Percentiles rank a stretch among this genome's conserved stretches.
These are phyloP conservation scores for Termitomyces titanicus DNA, from an alignment of 768 basidiomycete genomes.

Conservation along the genomic window DNA sequence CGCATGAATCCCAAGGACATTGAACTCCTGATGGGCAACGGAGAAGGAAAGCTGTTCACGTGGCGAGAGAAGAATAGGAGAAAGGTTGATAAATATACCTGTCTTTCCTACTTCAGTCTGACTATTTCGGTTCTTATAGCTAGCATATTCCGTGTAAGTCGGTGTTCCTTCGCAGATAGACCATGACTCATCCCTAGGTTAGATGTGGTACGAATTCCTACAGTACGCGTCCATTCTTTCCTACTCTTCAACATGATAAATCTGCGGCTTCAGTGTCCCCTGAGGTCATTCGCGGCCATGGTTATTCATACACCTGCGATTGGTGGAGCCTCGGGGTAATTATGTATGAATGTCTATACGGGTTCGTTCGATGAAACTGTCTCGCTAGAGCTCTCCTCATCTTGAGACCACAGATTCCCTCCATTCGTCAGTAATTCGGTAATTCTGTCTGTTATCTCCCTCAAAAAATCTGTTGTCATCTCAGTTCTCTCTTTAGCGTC, in stretches of 20 bases:
- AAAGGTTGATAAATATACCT: slow-evolving; percentile 52
- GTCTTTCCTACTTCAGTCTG: slow-evolving; percentile 20
- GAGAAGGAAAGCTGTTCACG: slow-evolving; percentile 83
- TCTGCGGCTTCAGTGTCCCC: slow-evolving; percentile 65
- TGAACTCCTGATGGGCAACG: slow-evolving; percentile 80
- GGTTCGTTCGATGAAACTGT: slow-evolving; percentile 43
- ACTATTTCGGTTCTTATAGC: slow-evolving; percentile 34
- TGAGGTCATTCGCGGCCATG: slow-evolving; percentile 86
- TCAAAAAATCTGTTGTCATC: slow-evolving; percentile 15
- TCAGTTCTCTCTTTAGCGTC: slow-evolving; percentile 50
- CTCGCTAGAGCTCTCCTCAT: slow-evolving; percentile 9
- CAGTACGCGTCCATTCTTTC: slow-evolving; percentile 46
- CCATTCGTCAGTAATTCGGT: slow-evolving; percentile 96
- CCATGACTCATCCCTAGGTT: slow-evolving; percentile 24
- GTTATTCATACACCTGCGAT: slow-evolving; percentile 92
- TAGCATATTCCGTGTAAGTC: slow-evolving; percentile 81
- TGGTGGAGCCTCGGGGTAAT: slow-evolving; percentile 99
- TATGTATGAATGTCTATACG: slow-evolving; percentile 93
- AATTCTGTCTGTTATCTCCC: slow-evolving; percentile 7
- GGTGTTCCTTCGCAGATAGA: slow-evolving; percentile 11
- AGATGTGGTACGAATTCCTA: slow-evolving; percentile 87
- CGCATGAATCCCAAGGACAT: slow-evolving; percentile 80
- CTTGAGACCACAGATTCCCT: slow-evolving; percentile 60
- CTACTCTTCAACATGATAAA: neutral
- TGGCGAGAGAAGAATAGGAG: slow-evolving; percentile 93